Evolutionary conservation across 371 early-diverging fungal species (phyloP).

Genomic region (Mortierella sp.): DNA sequence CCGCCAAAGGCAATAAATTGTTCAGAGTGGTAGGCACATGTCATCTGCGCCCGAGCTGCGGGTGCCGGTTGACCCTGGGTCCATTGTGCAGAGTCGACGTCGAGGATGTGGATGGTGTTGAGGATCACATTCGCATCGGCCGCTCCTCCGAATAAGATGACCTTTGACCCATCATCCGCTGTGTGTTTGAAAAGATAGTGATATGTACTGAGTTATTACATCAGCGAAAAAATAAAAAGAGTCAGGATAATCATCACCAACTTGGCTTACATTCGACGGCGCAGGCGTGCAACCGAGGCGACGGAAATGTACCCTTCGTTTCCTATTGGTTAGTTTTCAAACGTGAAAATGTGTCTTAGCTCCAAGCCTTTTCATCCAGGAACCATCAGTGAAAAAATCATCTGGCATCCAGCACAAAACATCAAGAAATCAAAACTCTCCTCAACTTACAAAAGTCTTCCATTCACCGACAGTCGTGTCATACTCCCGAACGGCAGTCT

Average conservation of each 20-base stretch:
- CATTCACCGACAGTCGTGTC: conserved; percentile 21
- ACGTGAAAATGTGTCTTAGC: neutral
- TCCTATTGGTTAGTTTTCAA: conserved; percentile 10
- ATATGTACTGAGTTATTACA: neutral
- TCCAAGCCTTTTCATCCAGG: no score
- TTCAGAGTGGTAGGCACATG: conserved; percentile 28
- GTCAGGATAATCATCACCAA: neutral
- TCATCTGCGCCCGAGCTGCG: conserved; percentile 27
- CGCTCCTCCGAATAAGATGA: conserved; percentile 41
- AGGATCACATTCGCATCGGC: conserved; percentile 12
- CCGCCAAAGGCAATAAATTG: conserved; percentile 45
- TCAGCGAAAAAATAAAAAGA: neutral
- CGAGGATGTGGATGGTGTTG: conserved; percentile 36
- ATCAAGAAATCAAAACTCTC: neutral
- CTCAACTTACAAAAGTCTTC: conserved; percentile 12
- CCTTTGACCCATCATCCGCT: conserved; percentile 44
- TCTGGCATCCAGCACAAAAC: neutral
- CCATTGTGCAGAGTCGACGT: conserved; percentile 34
- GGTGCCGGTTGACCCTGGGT: conserved; percentile 25
- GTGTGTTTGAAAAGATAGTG: neutral
- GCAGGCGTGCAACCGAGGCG: conserved; percentile 37
- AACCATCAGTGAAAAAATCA: no score
- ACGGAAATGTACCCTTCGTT: conserved; percentile 32
- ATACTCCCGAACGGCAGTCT: conserved; percentile 21
- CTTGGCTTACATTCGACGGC: conserved; percentile 30